Evolutionary conservation across 306 rosid genomes (phyloP), one percentile per base, ranked within the genome.

Genomic region (Dryas alaskensis): DNA sequence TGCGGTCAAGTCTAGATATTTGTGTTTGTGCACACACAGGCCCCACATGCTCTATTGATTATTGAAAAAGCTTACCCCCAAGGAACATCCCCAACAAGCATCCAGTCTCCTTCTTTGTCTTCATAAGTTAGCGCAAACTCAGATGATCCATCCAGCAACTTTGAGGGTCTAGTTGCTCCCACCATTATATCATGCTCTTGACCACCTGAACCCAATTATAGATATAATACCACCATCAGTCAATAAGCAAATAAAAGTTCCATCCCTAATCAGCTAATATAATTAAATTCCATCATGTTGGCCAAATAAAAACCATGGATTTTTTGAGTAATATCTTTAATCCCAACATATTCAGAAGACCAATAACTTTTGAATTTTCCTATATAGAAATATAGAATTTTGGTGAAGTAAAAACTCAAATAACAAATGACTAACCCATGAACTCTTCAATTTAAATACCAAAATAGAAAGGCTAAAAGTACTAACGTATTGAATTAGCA

Each of bases 1-100:
- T 19, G 39, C 42, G 42, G 17, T 60, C 44, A 37, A 53, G 27
- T 40, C 0, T 53, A 17, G 40, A 62, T 8, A 69, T 16, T 37
- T 49, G 49, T 12, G 40, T 12, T 3, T 54, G 60, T 6, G 9
- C 72, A 50, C 19, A 49, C 14, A 50, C 8, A 68, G 72, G 3
- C 42, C 63, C 1, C 31, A 14, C 10, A 52, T 50, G 37, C 37
- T 31, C 27, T n/a, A 60, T 48, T 31, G 8, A 60, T 52, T 37
- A 60, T 31, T 14, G 60, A 76, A 50, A 39, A 52, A 39, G 50
- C 92, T 65, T 87, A 91, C 97, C 86, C 86, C 98, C 97, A 94
- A 52, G 99, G 97, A 82, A 94, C 99, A 83, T 94, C 99, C 42
- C 99, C 99, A 70, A 92, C 98, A 60, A 94, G 98, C 97, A 94